Base-by-base conservation (phyloP, 176 grass and related monocot genomes). In the Raddia guianensis region DNA sequence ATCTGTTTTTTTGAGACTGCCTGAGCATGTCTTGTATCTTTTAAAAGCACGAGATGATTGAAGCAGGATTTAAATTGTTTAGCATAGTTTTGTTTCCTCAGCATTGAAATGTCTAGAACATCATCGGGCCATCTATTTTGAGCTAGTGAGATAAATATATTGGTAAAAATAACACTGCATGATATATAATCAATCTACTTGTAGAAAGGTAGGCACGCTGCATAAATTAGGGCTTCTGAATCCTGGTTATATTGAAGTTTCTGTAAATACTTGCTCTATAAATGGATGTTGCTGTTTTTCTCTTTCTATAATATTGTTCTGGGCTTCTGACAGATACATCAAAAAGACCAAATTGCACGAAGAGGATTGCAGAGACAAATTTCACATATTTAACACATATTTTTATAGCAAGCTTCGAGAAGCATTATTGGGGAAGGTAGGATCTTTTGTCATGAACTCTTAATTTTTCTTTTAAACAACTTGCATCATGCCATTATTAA, bases 331-430 rank as follows among this genome's bases (percentile, higher is more conserved):
- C 75, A 98, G 92, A 84, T 93, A 91, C 62, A 80, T 95, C 49
- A 84, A 93, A 80, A 91, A 43, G 87, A 68, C 70, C 50, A 66
- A 42, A 70, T 78, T 85, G 69, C 11, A 13, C 47, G 20, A 44
- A 49, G 76, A 78, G 55, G 82, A 63, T 63, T 78, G 69, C 62
- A 82, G 61, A 76, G 63, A 67, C 43, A 87, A 83, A 49, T 95
- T 92, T 76, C 65, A 95, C 79, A 91, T 98, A 80, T 98, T 98
- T 74, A 93, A 95, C 63, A 98, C 95, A 6, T 98, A 91, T 66
- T 98, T 95, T 73, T 98, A 91, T 81, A 86, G 88, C 66, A 98
- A 95, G 75, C 95, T 98, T 72, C 84, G 84, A 78, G 86, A 95
- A 64, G 88, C 92, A 82, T 69, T 98, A 9, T 32, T 5, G 49